phyloP scores from a whole-genome alignment of 306 rosid species.

The Lupinus albus region DNA sequence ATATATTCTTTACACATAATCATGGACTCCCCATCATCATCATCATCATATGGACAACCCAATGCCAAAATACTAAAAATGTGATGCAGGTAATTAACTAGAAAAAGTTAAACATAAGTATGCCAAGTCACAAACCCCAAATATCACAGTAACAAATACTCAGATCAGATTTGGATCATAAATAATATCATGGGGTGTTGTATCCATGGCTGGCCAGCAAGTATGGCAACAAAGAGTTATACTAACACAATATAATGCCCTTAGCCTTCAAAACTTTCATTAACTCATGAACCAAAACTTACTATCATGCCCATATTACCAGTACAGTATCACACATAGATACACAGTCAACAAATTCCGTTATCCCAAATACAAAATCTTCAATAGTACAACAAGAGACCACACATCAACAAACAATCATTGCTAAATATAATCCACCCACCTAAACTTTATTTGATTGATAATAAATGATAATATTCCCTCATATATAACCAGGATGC shows the following conservation, averaged over 20 bases:
- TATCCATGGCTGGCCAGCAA: slow-evolving; percentile 35
- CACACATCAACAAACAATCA: too few relatives aligned
- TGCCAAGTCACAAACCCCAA: slow-evolving; percentile 1
- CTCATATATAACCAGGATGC: too few relatives aligned
- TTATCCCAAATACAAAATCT: too few relatives aligned
- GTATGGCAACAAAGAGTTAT: slow-evolving; percentile 28
- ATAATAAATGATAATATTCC: too few relatives aligned
- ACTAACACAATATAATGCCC: slow-evolving; percentile 16
- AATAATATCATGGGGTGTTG: slow-evolving; percentile 20
- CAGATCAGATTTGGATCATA: slow-evolving; percentile 24
- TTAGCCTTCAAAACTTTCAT: slow-evolving; percentile 23
- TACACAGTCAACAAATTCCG: too few relatives aligned
- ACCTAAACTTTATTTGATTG: too few relatives aligned
- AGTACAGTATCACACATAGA: too few relatives aligned
- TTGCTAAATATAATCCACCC: too few relatives aligned
- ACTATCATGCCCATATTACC: slow-evolving; percentile 18
- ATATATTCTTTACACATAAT: slow-evolving; percentile 23
- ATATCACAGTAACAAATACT: not conserved
- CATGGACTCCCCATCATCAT: slow-evolving; percentile 5
- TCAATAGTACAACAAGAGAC: too few relatives aligned
- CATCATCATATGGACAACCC: slow-evolving; percentile 34
- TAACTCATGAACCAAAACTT: slow-evolving; percentile 13
- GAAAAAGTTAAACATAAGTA: not conserved
- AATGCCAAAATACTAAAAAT: not conserved
- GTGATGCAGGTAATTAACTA: not conserved